Evolutionary conservation across 306 rosid species (phyloP).

Genomic region (Aeschynomene evenia): DNA sequence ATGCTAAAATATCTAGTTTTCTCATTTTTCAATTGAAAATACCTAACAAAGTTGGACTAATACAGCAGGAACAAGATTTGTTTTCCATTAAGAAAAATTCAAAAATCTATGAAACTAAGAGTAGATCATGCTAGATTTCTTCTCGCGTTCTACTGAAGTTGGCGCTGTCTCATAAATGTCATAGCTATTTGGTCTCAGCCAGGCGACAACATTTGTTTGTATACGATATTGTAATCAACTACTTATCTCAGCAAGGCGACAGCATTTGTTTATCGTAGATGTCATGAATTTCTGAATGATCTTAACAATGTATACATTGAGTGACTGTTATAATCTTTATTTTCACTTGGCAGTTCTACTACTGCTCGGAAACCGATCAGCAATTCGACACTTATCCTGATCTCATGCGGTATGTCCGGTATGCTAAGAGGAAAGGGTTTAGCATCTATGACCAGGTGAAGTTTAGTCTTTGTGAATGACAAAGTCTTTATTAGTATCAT

Average conservation of each 20-base stretch:
- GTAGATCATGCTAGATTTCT: no score
- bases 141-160: no score
- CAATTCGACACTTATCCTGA: not conserved
- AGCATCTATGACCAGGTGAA: constrained; percentile 25
- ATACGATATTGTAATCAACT: no score
- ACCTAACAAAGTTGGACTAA: not conserved
- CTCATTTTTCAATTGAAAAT: constrained; percentile 19
- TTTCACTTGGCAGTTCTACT: constrained; percentile 23
- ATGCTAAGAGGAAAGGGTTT: not conserved
- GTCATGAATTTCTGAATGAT: not conserved
- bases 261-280: no score
- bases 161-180: no score
- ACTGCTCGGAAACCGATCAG: constrained; percentile 26
- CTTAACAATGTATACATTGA: constrained; percentile 11
- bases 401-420: constrained; percentile 17
- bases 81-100: no score
- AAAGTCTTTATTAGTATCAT: not conserved
- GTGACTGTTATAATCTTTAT: not conserved
- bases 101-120: no score
- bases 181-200: no score
- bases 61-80: not conserved
- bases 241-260: no score
- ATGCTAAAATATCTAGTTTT: not conserved
- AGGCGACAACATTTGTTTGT: no score
- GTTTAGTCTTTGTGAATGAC: constrained; percentile 2